Evolutionary conservation across 208 protist genomes (phyloP).

Genomic region (Tetramitus jugosus): DNA sequence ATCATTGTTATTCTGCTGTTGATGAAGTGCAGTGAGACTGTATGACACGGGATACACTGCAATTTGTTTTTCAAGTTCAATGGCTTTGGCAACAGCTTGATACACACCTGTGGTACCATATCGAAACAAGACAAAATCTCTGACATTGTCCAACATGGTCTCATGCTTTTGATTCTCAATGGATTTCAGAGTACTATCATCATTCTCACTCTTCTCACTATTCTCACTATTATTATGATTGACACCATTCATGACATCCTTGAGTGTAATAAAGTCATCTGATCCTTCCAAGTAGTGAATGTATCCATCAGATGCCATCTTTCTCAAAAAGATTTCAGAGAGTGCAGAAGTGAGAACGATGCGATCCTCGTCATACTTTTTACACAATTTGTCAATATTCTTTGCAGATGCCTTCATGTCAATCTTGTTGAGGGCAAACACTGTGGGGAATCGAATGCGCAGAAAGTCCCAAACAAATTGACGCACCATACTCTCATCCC

Average conservation of each 20-base stretch:
- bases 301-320: neutral
- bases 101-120: constrained; percentile 1
- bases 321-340: constrained; percentile 11
- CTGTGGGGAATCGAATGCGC: neutral
- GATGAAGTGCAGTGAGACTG: no score
- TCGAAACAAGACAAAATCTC: neutral
- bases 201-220: neutral
- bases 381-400: constrained; percentile 18
- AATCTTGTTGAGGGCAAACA: constrained; percentile 21
- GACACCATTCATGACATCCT: neutral
- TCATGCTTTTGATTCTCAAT: no score
- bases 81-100: neutral
- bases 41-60: constrained; percentile 9
- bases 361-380: neutral
- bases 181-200: no score
- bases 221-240: no score
- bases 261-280: neutral
- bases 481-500: neutral
- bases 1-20: no score
- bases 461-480: neutral
- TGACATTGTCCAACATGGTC: neutral
- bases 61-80: neutral
- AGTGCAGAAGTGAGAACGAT: neutral
- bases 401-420: neutral
- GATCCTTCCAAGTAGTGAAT: constrained; percentile 2